Conservation (phyloP, 2,329 filamentous ascomycete species). For the Rasamsonia emersonii region DNA sequence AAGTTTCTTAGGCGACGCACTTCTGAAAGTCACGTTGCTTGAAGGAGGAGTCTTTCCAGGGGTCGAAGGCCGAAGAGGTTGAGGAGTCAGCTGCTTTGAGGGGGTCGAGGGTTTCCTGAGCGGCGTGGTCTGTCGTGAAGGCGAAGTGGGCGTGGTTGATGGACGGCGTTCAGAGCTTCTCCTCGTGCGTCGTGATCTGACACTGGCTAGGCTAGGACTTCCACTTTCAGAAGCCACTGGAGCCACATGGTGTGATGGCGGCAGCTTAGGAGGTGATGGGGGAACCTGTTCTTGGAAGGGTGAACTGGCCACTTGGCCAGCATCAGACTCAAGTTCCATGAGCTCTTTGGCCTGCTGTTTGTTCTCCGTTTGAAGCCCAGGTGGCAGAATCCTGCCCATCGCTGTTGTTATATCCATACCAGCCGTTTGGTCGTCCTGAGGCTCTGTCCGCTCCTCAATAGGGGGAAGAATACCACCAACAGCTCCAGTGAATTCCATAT, state of each 20-base stretch:
- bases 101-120: constrained; percentile 30
- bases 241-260: constrained; percentile 24
- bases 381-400: constrained; percentile 53
- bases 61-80: constrained; percentile 36
- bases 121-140: constrained; percentile 30
- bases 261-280: constrained; percentile 22
- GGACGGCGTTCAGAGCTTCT: constrained; percentile 38
- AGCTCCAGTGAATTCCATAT: constrained; percentile 55
- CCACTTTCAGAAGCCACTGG: constrained; percentile 40
- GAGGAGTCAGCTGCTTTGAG: constrained; percentile 37
- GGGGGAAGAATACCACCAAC: constrained; percentile 36
- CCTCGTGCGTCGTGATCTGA: constrained; percentile 39
- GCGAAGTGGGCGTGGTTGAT: constrained; percentile 37
- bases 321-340: constrained; percentile 52
- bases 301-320: constrained; percentile 38
- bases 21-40: constrained; percentile 37
- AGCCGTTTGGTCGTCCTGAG: constrained; percentile 39
- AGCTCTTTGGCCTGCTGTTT: constrained; percentile 46
- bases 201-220: constrained; percentile 49
- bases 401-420: constrained; percentile 62
- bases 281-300: constrained; percentile 35
- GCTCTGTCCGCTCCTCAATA: constrained; percentile 31
- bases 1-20: constrained; percentile 43
- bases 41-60: constrained; percentile 44
- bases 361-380: constrained; percentile 29